Evolutionary conservation across 192 early-diverging fungal genomes (phyloP), one percentile per base, ranked within the genome.

Genomic region (Gorgonomyces haynaldii): DNA sequence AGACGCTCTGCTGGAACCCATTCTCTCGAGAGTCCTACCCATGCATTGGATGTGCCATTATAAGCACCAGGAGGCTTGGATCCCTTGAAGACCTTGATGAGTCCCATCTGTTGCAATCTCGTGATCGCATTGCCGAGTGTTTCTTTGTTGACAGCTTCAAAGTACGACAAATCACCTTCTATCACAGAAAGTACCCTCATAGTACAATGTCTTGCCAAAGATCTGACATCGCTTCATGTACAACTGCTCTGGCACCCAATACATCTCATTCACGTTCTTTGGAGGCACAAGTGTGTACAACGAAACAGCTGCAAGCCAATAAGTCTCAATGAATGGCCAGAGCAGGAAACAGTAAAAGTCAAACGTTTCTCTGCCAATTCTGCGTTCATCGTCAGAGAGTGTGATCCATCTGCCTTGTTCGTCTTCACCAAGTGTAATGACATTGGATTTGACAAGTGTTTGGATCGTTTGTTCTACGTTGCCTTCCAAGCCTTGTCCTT

Each of bases 251-350:
- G 83, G 79, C 6, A 89, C 59, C 86, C 84, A 87, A 17, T 59
- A 45, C 6, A 36, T 57, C 39, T 45, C 30, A 29, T 25, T 24
- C 4, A 6, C 20, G 9, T 40, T 42, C 21, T 45, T 52, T 4
- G 45, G 22, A 1, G 66, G 65, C 3, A 69, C 39, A 29, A 72
- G 40, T 26, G 58, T 45, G 40, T 66, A 72, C 53, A 74, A 64
- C 44, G 67, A 64, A 26, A 81, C 63, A 16, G 78, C 72, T 15
- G 82, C 77, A 7, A 89, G 60, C 87, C 87, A 89, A 55, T 89
- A 89, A 36, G 83, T 83, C 53, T 89, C 87, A 27, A 89, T 61
- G 51, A 86, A 89, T n/a, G 84, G 84, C 87, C 87, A 89, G 36
- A 87, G 60, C 38, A 89, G 56, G 57, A 87, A 89, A 47, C 85